Conservation (phyloP, 257 asterid genomes). For the Fraxinus pennsylvanica region DNA sequence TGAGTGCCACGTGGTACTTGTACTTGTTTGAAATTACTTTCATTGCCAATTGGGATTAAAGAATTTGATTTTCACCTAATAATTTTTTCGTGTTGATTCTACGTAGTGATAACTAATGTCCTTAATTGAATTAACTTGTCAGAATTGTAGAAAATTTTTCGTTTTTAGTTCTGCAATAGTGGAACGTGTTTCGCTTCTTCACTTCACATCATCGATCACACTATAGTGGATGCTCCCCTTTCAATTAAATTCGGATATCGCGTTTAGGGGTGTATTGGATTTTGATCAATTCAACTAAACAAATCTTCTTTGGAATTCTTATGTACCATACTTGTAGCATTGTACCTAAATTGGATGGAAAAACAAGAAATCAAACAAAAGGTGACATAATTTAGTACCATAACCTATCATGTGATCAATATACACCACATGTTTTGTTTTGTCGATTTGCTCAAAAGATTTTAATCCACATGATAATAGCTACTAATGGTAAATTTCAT, state of each 20-base stretch:
- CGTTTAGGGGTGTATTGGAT: too few species aligned
- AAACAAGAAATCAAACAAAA: constrained; percentile 21
- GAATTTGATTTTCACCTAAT: neutral
- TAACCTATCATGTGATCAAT: constrained; percentile 27
- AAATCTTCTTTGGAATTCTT: neutral
- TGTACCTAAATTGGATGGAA: constrained; percentile 21
- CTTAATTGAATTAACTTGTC: neutral
- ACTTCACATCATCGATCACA: too few species aligned
- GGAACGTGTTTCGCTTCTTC: too few species aligned
- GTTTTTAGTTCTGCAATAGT: too few species aligned
- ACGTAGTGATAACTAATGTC: neutral
- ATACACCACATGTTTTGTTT: constrained; percentile 28
- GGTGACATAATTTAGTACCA: neutral
- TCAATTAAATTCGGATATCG: too few species aligned
- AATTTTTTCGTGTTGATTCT: neutral
- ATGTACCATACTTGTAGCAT: neutral
- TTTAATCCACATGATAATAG: constrained; percentile 7
- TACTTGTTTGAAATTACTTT: neutral
- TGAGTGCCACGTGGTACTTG: constrained; percentile 44
- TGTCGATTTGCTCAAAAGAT: neutral
- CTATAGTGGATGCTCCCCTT: too few species aligned
- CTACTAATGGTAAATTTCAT: neutral
- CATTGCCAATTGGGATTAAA: neutral
- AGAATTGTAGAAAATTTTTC: neutral
- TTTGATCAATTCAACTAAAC: too few species aligned